Conservation (phyloP, 2,329 filamentous ascomycete species). For the Fusarium aywerte region DNA sequence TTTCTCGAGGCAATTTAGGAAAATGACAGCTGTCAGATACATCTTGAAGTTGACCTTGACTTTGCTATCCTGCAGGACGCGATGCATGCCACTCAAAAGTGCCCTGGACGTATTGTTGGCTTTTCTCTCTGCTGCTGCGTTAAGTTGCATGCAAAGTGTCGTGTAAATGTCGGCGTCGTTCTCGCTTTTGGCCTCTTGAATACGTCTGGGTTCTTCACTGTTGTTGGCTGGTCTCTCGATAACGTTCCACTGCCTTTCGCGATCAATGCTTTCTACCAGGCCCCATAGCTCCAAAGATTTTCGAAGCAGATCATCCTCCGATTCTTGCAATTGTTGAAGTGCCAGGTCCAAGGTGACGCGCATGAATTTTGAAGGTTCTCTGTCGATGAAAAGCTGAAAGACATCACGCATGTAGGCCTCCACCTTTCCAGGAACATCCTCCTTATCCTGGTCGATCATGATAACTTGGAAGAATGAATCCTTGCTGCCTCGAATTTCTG, state of each 20-base stretch:
- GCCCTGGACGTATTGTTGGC: slow-evolving; percentile 68
- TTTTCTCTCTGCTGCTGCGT: slow-evolving; percentile 72
- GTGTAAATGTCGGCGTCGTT: slow-evolving; percentile 67
- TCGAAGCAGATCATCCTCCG: slow-evolving; percentile 65
- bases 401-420: slow-evolving; percentile 70
- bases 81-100: slow-evolving; percentile 69
- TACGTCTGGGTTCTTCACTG: slow-evolving; percentile 56
- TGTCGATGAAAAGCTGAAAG: slow-evolving; percentile 66
- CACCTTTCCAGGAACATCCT: slow-evolving; percentile 68
- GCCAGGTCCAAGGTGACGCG: slow-evolving; percentile 67
- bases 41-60: slow-evolving; percentile 68
- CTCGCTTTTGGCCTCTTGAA: slow-evolving; percentile 61
- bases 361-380: slow-evolving; percentile 70
- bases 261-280: slow-evolving; percentile 72
- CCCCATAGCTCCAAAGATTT: slow-evolving; percentile 73
- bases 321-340: slow-evolving; percentile 57
- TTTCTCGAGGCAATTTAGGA: slow-evolving; percentile 74
- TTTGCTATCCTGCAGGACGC: slow-evolving; percentile 69
- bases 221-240: slow-evolving; percentile 58
- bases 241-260: slow-evolving; percentile 71
- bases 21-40: slow-evolving; percentile 70
- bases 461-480: slow-evolving; percentile 55
- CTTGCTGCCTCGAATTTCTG: slow-evolving; percentile 50
- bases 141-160: slow-evolving; percentile 72
- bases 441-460: slow-evolving; percentile 70